phyloP scores from a whole-genome alignment of 331 rosid species.

The Acacia pycnantha region DNA sequence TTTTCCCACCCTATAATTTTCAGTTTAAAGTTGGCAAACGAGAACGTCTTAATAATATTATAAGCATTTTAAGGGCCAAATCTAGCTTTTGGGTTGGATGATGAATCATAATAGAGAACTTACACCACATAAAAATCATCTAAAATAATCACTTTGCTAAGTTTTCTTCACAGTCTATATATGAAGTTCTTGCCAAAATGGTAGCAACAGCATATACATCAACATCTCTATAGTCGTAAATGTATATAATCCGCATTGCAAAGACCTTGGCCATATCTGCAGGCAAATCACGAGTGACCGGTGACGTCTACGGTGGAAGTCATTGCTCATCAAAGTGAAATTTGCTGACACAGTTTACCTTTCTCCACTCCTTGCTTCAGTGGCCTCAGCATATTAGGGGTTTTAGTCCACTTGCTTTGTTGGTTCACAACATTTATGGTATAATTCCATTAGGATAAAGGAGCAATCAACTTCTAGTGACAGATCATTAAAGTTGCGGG shows the following conservation, averaged over 20 bases:
- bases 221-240: conserved; percentile 44
- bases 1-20: neutral
- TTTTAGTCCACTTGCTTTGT: conserved; percentile 35
- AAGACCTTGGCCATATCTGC: conserved; percentile 34
- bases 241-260: conserved; percentile 44
- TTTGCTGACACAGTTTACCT: conserved; percentile 5
- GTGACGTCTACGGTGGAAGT: conserved; percentile 24
- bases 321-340: conserved; percentile 35
- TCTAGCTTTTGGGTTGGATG: conserved; percentile 1
- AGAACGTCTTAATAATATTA: neutral
- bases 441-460: conserved; percentile 44
- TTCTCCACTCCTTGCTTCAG: conserved; percentile 36
- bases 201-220: conserved; percentile 23
- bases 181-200: conserved; percentile 6
- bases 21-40: neutral
- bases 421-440: conserved; percentile 38
- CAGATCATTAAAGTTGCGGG: conserved; percentile 15
- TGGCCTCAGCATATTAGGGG: conserved; percentile 46
- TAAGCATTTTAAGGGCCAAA: conserved; percentile 14
- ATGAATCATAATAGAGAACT: conserved; percentile 10
- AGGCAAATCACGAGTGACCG: conserved; percentile 14
- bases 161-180: conserved; percentile 27
- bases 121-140: conserved; percentile 13
- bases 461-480: conserved; percentile 34
- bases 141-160: conserved; percentile 3